Percentiles rank a stretch among this genome's conserved stretches.
Conservation (phyloP, 352 stramenopile species). For the Pelagophyceae sp. region DNA sequence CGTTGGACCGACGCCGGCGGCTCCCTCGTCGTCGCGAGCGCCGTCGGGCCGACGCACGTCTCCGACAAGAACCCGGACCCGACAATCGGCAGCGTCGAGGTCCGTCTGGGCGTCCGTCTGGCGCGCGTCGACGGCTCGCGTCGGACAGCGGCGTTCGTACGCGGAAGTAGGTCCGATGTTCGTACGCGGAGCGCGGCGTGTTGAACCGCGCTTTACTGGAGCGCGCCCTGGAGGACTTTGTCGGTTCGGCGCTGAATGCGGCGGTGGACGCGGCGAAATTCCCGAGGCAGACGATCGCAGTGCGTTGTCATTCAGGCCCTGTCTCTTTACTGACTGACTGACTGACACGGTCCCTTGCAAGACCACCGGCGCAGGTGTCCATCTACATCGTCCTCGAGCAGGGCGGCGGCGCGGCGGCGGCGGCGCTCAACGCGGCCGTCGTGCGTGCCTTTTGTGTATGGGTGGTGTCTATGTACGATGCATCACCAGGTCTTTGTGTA, state of each 20-base stretch:
- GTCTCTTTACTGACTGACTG: neutral
- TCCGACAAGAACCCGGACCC: neutral
- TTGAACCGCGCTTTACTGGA: neutral
- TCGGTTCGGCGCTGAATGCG: neutral
- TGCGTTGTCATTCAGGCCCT: neutral
- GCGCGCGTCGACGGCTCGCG: neutral
- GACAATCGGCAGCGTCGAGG: neutral
- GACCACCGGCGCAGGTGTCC: neutral
- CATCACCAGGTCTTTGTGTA: neutral
- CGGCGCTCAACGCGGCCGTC: neutral
- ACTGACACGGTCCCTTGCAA: no score
- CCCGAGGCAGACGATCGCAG: neutral
- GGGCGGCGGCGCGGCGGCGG: no score
- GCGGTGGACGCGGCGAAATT: neutral
- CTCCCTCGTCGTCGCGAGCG: neutral
- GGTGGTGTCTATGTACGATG: neutral
- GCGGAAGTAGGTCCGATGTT: neutral
- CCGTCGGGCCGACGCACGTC: neutral
- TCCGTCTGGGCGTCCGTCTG: no score
- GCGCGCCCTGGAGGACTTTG: neutral
- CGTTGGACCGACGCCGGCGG: neutral
- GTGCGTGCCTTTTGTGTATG: neutral
- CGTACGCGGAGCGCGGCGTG: neutral
- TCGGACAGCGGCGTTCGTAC: neutral
- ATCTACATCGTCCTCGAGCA: neutral